A percentile compares a stretch with the other conserved stretches of the same genome.
Conservation (phyloP, 2,329 filamentous ascomycete genomes). For the Cryoendolithus antarcticus region DNA sequence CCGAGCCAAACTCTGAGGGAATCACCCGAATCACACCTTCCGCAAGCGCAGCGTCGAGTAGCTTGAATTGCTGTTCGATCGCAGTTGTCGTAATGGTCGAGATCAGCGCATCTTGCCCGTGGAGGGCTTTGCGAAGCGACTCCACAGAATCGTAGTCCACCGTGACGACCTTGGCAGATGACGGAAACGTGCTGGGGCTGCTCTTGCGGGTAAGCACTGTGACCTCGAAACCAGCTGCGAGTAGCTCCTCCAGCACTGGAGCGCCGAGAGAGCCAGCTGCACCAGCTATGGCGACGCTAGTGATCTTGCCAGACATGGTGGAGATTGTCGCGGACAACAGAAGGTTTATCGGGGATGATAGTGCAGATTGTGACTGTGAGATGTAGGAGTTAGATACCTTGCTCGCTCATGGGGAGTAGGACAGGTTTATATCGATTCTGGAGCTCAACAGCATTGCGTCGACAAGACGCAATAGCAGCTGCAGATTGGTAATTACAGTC, state of each 20-base stretch:
- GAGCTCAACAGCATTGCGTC: no score
- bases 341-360: no score
- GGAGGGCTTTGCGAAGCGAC: constrained; percentile 22
- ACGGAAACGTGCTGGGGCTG: constrained; percentile 13
- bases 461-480: no score
- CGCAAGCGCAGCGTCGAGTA: constrained; percentile 29
- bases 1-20: constrained; percentile 30
- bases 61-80: constrained; percentile 15
- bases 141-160: constrained; percentile 21
- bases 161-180: constrained; percentile 17
- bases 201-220: constrained; percentile 22
- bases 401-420: no score
- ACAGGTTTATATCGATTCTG: no score
- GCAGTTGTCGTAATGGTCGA: constrained; percentile 19
- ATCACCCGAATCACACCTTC: constrained; percentile 30
- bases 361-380: no score
- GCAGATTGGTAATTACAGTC: no score
- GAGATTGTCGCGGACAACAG: background rate
- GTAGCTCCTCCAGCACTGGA: constrained; percentile 28
- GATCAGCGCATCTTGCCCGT: constrained; percentile 27
- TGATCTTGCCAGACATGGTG: constrained; percentile 3
- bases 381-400: no score
- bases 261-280: constrained; percentile 31
- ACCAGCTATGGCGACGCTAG: constrained; percentile 20
- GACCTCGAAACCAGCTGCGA: constrained; percentile 24